Evolutionary conservation across 371 early-diverging fungal genomes (phyloP).

Genomic region (Massospora cicadina): DNA sequence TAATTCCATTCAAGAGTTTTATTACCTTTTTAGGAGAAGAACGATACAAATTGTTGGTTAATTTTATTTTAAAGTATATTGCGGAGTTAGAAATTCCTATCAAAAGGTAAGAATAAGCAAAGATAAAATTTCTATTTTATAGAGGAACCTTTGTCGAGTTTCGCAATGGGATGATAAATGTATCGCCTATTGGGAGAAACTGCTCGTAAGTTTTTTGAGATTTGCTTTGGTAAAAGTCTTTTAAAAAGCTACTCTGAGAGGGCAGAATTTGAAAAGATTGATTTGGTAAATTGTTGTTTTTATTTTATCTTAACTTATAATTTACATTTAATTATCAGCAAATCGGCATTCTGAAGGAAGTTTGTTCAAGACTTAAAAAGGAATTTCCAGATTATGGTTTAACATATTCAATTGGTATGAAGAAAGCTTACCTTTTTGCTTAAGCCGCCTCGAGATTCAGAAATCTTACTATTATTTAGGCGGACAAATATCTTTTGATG

Average conservation of each 20-base stretch:
- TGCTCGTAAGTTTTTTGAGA: conserved; percentile 39
- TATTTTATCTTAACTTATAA: neutral
- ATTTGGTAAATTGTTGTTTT: conserved; percentile 58
- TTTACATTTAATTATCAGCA: conserved; percentile 15
- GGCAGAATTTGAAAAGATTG: conserved; percentile 83
- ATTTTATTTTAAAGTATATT: conserved; percentile 86
- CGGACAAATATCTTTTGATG: conserved; percentile 99
- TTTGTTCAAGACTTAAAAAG: conserved; percentile 70
- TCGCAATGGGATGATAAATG: conserved; percentile 99
- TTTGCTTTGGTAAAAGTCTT: neutral
- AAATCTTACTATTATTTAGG: conserved; percentile 16
- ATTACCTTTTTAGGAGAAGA: conserved; percentile 92
- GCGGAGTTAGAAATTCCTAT: conserved; percentile 90
- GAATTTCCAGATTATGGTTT: conserved; percentile 79
- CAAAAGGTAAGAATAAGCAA: conserved; percentile 53
- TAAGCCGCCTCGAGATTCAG: neutral
- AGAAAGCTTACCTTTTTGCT: neutral
- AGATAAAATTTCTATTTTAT: conserved; percentile 10
- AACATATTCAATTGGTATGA: conserved; percentile 87
- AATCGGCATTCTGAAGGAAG: conserved; percentile 60
- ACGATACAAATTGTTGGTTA: conserved; percentile 83
- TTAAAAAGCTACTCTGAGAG: conserved; percentile 61
- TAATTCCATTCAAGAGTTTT: conserved; percentile 47
- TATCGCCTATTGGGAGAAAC: conserved; percentile 97
- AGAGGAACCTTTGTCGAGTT: conserved; percentile 99